A percentile compares a stretch with the other conserved stretches of the same genome.
phyloP scores from a whole-genome alignment of 768 basidiomycete species.

The Guyanaporus albipodus region DNA sequence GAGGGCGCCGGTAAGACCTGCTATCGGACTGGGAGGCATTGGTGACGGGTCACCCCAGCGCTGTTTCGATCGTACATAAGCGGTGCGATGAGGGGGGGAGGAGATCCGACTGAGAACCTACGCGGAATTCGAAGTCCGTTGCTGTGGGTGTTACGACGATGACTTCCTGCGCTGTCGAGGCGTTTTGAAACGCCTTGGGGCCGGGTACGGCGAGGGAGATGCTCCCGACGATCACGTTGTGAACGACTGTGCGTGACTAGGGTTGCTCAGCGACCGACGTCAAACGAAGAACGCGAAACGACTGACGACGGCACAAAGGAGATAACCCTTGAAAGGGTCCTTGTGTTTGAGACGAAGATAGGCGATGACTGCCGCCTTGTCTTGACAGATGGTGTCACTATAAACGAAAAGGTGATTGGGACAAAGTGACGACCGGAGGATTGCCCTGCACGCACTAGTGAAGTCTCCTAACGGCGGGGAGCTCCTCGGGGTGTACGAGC shows the following conservation, averaged over 20 bases:
- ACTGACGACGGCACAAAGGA: conserved; percentile 72
- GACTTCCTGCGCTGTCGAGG: conserved; percentile 80
- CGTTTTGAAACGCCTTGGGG: conserved; percentile 73
- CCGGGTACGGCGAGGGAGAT: conserved; percentile 75
- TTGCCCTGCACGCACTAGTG: conserved; percentile 53
- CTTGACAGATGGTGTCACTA: conserved; percentile 72
- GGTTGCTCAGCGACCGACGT: conserved; percentile 3
- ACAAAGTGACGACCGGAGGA: neutral
- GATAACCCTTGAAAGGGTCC: conserved; percentile 70
- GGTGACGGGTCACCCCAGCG: conserved; percentile 69
- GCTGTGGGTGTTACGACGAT: conserved; percentile 63
- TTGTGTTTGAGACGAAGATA: conserved; percentile 80
- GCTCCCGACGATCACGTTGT: conserved; percentile 71
- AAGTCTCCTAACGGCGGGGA: conserved; percentile 55
- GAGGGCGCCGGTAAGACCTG: conserved; percentile 12
- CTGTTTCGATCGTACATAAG: conserved; percentile 34
- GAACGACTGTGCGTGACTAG: conserved; percentile 62
- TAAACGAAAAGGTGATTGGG: neutral
- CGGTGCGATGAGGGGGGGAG: conserved; percentile 1
- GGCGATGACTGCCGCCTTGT: conserved; percentile 75
- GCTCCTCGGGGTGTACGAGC: conserved; percentile 81
- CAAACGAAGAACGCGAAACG: neutral
- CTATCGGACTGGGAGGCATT: conserved; percentile 48
- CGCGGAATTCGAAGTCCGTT: conserved; percentile 50
- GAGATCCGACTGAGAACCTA: conserved; percentile 28